Evolutionary conservation across 495 filamentous ascomycete species (phyloP), one percentile per base, ranked within the genome.

Genomic region (Hyaloscypha variabilis): DNA sequence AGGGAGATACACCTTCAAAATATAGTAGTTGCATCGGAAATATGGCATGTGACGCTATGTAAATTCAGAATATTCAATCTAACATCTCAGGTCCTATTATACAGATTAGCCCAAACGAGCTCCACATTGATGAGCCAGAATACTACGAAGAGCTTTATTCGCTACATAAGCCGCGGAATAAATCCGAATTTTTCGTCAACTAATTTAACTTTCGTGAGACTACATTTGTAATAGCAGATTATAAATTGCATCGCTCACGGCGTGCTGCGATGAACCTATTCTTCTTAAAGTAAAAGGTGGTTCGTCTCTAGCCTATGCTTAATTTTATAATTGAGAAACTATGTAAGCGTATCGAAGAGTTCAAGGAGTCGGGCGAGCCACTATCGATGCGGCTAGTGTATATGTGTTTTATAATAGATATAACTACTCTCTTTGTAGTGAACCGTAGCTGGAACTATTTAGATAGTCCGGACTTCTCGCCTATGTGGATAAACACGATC

Each of bases 91-190:
- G 69, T 19, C 85, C 86, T 8, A 85, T 88, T 56, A 75, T 87
- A 8, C 80, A 86, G n/a, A 86, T 88, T 72, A 83, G 74, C 50
- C 85, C 87, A 0, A 65, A 79, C 54, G 85, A 88, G 61, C 52
- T 88, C 0, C 83, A 85, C 62, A 76, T 87, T 64, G 70, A 76
- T 39, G 82, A 87, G 69, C 79, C 81, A 0, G 75, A 82, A 8
- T 87, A 75, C 69, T 83, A 77, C 59, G 75, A 83, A 58, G 70
- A 76, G 26, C 49, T 87, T 6, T 86, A 84, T 69, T 54, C 58
- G 2, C 21, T 19, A 5, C 3, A 42, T 11, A 24, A 42, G 25
- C 26, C n/a, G 56, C 36, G 64, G 4, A 25, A 60, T n/a, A 66
- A 55, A n/a, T 61, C 30, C 21, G 28, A 24, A 11, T 54, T 23